Percentiles rank a stretch among this genome's conserved stretches.
Evolutionary conservation across 2,329 filamentous ascomycete species (phyloP).

Genomic region (Clonostachys byssicola): DNA sequence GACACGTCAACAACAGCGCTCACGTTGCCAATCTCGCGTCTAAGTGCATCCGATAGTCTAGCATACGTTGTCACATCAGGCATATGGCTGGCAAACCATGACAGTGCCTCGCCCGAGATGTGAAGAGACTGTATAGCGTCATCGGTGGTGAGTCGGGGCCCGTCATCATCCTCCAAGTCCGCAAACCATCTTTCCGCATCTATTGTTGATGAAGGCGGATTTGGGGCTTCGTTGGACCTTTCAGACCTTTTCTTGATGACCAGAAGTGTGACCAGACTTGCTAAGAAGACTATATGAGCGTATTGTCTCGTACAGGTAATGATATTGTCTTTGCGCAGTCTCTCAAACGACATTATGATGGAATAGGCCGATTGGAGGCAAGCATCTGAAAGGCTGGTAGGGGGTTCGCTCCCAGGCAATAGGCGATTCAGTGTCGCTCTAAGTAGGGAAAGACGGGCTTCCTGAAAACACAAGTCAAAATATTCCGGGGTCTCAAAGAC

Average conservation of each 20-base stretch:
- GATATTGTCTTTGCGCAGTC: not conserved
- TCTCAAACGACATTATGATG: conserved; percentile 2
- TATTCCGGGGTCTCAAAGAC: conserved; percentile 1
- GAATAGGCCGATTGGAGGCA: not conserved
- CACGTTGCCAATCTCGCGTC: not conserved
- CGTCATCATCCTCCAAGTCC: not conserved
- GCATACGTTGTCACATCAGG: not conserved
- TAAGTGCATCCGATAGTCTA: not conserved
- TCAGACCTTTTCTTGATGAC: not conserved
- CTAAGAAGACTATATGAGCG: conserved; percentile 3
- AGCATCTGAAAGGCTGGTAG: conserved; percentile 1
- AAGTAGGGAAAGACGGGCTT: conserved; percentile 1
- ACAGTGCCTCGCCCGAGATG: not conserved
- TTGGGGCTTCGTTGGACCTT: not conserved
- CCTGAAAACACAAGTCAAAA: conserved; percentile 3
- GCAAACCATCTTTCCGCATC: not conserved
- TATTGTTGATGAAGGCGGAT: not conserved
- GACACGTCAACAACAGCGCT: not conserved
- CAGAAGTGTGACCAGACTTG: conserved; percentile 2
- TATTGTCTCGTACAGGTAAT: conserved; percentile 1
- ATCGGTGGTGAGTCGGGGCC: not conserved
- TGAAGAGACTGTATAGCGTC: not conserved
- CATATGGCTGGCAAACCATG: not conserved
- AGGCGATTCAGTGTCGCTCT: conserved; percentile 2
- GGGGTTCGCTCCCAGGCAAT: not conserved